phyloP scores from a whole-genome alignment of 129 eudicot species.

The Chrysanthemum lavandulifolium region DNA sequence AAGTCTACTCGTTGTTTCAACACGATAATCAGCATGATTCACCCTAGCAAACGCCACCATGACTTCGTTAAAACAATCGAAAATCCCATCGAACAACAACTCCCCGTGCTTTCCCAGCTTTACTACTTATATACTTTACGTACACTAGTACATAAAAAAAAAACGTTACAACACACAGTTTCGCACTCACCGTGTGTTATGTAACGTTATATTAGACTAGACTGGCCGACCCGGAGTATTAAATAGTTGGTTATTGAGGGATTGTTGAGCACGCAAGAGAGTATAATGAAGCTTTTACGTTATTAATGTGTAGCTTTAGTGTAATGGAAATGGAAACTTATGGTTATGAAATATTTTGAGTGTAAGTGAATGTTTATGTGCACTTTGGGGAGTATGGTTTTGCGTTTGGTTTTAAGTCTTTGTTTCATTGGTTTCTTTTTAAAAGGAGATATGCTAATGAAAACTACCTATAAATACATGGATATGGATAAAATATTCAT shows the following conservation, averaged over 20 bases:
- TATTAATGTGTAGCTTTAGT: conserved; percentile 33
- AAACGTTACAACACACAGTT: conserved; percentile 13
- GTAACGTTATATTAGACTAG: too few relatives aligned
- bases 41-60: conserved; percentile 59
- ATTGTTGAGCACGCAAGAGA: conserved; percentile 57
- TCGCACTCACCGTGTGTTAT: conserved; percentile 11
- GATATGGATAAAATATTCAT: too few relatives aligned
- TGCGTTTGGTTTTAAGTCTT: conserved; percentile 14
- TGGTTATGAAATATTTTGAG: conserved; percentile 12
- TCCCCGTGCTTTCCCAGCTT: conserved; percentile 96
- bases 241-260: conserved; percentile 9
- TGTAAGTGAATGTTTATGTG: conserved; percentile 1
- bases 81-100: conserved; percentile 59
- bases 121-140: conserved; percentile 17
- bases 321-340: neutral
- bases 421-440: neutral
- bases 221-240: neutral
- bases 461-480: too few relatives aligned
- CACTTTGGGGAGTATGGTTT: conserved; percentile 6
- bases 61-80: conserved; percentile 83
- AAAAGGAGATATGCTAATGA: neutral
- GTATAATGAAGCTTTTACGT: conserved; percentile 55
- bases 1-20: conserved; percentile 81
- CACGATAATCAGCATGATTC: conserved; percentile 78
- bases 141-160: too few relatives aligned